Evolutionary conservation across 495 filamentous ascomycete species (phyloP), one percentile per base, ranked within the genome.

Genomic region (Bathelium albidoporum): DNA sequence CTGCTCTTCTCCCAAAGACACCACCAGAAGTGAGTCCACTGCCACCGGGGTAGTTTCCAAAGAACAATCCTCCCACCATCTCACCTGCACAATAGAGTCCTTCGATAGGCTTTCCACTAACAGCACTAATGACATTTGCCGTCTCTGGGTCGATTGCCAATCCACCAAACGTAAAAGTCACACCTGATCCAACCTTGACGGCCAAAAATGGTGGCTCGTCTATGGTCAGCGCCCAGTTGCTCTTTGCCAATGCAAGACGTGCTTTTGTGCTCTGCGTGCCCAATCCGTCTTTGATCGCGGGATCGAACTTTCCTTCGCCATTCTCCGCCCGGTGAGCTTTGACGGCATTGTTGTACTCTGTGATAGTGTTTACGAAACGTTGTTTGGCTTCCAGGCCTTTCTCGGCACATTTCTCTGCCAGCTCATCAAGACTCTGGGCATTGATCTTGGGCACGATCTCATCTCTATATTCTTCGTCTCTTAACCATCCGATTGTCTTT

Each of bases 101-200:
- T 2, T 76, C 77, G 16, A 87, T 75, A 4, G 72, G 69, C 0
- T 62, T 61, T n/a, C 71, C 66, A 3, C 79, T 80, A 1, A 65
- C 62, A n/a, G 74, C 69, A 9, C 72, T 77, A 22, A 85, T 65
- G 4, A 85, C 76, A 14, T 70, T 75, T 3, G 79, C 75, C 1
- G 76, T 79, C 58, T 78, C 66, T 0, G 79, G 76, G 49, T 82
- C 73, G 9, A 82, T 75, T 7, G 76, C 77, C 2, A 88, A 68
- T 0, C 84, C 85, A 1, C 84, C 85, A 70, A 87, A 88, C 0
- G 84, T 87, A 66, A 87, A 88, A 0, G 84, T 87, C 53, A 88
- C 79, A 4, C 85, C 85, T 32, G 78, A 79, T 1, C 79, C 77
- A 7, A 87, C 82, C 60, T 80, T 78, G 58, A 87, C 82, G 9